Conservation (phyloP, 306 rosid genomes). For the Cucurbita pepo region DNA sequence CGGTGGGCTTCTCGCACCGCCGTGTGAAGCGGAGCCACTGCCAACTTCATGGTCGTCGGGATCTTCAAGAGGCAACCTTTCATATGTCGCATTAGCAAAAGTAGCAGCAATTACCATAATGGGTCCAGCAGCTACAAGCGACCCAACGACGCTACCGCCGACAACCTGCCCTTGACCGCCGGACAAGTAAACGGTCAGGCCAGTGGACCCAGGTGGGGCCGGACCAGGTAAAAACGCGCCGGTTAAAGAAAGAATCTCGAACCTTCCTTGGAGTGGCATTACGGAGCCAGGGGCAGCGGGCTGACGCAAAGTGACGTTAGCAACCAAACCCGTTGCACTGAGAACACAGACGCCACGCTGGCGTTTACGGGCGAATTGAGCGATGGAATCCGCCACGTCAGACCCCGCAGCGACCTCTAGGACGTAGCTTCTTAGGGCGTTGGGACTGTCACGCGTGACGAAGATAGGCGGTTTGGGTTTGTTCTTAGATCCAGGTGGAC, state of each 20-base stretch:
- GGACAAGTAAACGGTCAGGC: conserved; percentile 68
- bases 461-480: conserved; percentile 90
- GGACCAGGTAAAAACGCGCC: conserved; percentile 90
- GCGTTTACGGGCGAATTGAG: conserved; percentile 68
- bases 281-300: conserved; percentile 72
- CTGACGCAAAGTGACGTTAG: conserved; percentile 74
- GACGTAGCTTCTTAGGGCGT: conserved; percentile 77
- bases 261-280: conserved; percentile 81
- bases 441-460: conserved; percentile 76
- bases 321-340: conserved; percentile 80
- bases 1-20: conserved; percentile 28
- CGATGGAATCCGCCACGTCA: conserved; percentile 72
- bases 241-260: conserved; percentile 66
- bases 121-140: conserved; percentile 80
- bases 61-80: conserved; percentile 81
- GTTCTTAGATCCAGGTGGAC: conserved; percentile 93
- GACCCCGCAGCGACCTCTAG: conserved; percentile 85
- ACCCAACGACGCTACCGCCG: conserved; percentile 84
- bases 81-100: conserved; percentile 86
- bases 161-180: conserved; percentile 88
- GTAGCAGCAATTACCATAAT: conserved; percentile 90
- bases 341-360: conserved; percentile 92
- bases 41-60: conserved; percentile 36
- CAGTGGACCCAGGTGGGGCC: conserved; percentile 71
- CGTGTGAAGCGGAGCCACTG: conserved; percentile 15